Evolutionary conservation across 139 green algal species (phyloP).

Genomic region (Edaphochlamys debaryana): DNA sequence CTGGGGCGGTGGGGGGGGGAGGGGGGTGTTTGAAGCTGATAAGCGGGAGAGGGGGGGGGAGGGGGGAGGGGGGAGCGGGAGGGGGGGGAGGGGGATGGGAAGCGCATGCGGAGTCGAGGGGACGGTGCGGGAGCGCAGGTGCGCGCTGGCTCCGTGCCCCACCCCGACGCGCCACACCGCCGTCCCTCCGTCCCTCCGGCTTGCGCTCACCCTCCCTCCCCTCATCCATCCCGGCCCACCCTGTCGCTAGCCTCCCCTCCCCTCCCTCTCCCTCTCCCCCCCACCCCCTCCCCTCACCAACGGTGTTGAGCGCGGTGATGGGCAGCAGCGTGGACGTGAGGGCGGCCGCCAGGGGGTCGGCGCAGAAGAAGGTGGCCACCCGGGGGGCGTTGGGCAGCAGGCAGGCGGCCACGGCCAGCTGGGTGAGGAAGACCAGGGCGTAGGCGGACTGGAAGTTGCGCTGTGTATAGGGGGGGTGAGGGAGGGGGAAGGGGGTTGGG

Average conservation of each 20-base stretch:
- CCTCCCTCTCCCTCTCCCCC: too few relatives aligned
- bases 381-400: neutral
- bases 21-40: neutral
- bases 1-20: constrained; percentile 28
- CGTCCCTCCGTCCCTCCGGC: too few relatives aligned
- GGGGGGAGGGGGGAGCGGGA: neutral
- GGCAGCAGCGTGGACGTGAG: constrained; percentile 43
- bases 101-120: neutral
- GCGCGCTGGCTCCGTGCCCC: too few relatives aligned
- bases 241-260: too few relatives aligned
- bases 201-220: too few relatives aligned
- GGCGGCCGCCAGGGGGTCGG: constrained; percentile 20
- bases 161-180: too few relatives aligned
- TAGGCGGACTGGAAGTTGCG: constrained; percentile 40
- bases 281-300: too few relatives aligned
- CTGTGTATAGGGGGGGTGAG: neutral
- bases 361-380: constrained; percentile 41
- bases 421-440: constrained; percentile 18
- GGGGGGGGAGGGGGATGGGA: neutral
- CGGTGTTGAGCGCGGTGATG: constrained; percentile 26
- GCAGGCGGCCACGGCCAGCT: constrained; percentile 16
- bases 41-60: too few relatives aligned
- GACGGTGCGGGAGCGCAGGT: too few relatives aligned
- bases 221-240: too few relatives aligned
- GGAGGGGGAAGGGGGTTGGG: neutral